Evolutionary conservation across 768 basidiomycete species (phyloP), one percentile per base, ranked within the genome.

Genomic region (Kwoniella botswanensis): DNA sequence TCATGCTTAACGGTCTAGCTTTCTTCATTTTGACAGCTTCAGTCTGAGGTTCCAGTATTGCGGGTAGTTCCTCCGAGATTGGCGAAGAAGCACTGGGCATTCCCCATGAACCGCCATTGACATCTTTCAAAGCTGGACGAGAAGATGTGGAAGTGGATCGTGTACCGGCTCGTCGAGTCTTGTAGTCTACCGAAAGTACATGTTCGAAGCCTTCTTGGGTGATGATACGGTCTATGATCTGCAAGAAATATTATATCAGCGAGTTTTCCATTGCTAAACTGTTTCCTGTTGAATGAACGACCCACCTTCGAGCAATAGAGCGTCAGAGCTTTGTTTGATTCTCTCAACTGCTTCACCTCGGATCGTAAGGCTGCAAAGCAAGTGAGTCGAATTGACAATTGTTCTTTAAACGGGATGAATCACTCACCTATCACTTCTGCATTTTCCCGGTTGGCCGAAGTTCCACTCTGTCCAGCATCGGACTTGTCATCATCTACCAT

Each of bases 181-280:
- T 77, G 71, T 82, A 96, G 83, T 98, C 95, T 56, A 89, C 90
- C n/a, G 95, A 92, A 44, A 98, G 88, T 65, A 98, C 92, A 77
- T 96, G 93, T 83, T 98, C 96, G 84, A 96, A 98, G 24, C 94
- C 82, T 74, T 97, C 95, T 83, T 95, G 92, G 1, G 92, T 88
- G 76, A 98, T 96, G 80, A 98, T 97, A 56, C 95, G 89, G 85
- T 98, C 96, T 78, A 98, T 92, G 75, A 98, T 98, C 87, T 82
- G 56, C 35, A 35, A 22, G 10, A 4, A 15, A 15, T 22, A 46
- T 17, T 6, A 50, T 50, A 17, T 50, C 46, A 50, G 46, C 5
- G 29, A 13, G 24, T 4, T 61, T 21, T 18, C 9, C 13, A 50
- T 18, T 4, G 46, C 46, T 50, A 17, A 18, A 50, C 35, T 35